Evolutionary conservation across 208 protist genomes (phyloP).

Genomic region (Leptomonas seymouri): DNA sequence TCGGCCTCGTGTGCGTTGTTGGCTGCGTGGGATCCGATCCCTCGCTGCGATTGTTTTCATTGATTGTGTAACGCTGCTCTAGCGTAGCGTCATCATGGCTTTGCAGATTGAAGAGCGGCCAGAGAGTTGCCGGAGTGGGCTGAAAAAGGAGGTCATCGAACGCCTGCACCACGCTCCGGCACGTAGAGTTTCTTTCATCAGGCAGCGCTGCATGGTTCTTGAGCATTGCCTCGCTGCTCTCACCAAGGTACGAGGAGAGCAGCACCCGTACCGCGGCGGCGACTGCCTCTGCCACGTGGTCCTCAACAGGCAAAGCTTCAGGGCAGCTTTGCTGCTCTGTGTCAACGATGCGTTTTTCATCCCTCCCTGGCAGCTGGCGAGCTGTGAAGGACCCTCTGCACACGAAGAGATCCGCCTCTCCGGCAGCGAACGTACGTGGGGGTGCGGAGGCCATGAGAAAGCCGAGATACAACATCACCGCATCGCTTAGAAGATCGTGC

Average conservation of each 20-base stretch:
- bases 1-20: background rate
- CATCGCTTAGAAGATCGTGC: slow-evolving; percentile 8
- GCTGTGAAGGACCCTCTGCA: background rate
- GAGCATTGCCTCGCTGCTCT: background rate
- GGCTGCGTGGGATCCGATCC: background rate
- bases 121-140: background rate
- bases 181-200: background rate
- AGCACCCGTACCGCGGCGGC: slow-evolving; percentile 4
- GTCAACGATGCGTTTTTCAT: background rate
- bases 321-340: background rate
- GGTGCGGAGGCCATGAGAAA: slow-evolving; percentile 17
- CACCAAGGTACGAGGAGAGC: background rate
- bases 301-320: background rate
- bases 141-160: background rate
- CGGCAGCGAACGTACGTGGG: background rate
- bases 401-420: slow-evolving; percentile 12
- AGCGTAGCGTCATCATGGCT: background rate
- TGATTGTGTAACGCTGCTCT: background rate
- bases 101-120: background rate
- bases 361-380: background rate
- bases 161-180: background rate
- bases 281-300: background rate
- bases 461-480: slow-evolving; percentile 20
- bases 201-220: background rate
- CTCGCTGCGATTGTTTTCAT: background rate